Evolutionary conservation across 306 rosid species (phyloP), one percentile per base, ranked within the genome.

Genomic region (Malus fusca): DNA sequence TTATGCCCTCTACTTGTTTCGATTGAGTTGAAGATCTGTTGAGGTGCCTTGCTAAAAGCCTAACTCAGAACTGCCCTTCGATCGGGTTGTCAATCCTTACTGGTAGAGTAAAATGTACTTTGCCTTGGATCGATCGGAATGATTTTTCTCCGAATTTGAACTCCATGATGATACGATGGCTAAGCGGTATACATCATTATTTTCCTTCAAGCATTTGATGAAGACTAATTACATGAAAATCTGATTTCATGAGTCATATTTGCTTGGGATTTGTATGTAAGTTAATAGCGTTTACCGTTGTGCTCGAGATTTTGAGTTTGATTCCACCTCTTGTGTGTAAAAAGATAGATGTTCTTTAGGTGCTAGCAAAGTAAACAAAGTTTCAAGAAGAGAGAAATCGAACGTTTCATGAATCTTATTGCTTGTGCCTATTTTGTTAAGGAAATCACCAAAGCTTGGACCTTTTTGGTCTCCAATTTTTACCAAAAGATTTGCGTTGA

Each of bases 351-450:
- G 19, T 46, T 46, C 19, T 46, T 2, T 14, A 46, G 53, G 53
- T 46, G 7, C 53, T 46, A 46, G 7, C 7, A 15, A 46, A 46
- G 53, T 17, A 14, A 1, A 46, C 19, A 14, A 46, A 46, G 53
- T 46, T 14, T 46, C 53, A 46, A 46, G 53, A 14, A 46, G 53
- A 46, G 19, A 46, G 53, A 14, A 46, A 46, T 14, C 2, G 2
- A 13, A 46, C 18, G 1, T 46, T 46, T 4, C 2, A 0, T 46
- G 19, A 4, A 46, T 46, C 18, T 1, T 1, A 1, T 3, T 14
- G 52, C 0, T 0, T 0, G 19, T 14, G 52, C 52, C 52, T 0
- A 4, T 46, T 46, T 14, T 14, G 19, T 46, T 4, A 46, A 4
- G 2, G 17, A 5, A 46, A 46, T 46, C 52, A 46, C 1, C 52